Evolutionary conservation across 2,329 filamentous ascomycete genomes (phyloP).

Genomic region (Ascosphaera aggregata): DNA sequence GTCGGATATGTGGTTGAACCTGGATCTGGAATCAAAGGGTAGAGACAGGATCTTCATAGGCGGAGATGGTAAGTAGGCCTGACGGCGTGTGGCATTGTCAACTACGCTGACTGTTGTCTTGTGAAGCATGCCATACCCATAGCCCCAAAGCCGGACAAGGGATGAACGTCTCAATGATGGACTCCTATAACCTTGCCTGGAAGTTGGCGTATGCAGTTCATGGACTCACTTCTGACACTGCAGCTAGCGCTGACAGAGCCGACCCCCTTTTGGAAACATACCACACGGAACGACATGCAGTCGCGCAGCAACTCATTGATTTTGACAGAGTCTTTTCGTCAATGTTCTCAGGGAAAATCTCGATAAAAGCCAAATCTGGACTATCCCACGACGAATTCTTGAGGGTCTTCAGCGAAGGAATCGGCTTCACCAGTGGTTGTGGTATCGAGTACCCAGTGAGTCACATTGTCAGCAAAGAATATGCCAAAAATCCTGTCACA

Average conservation of each 20-base stretch:
- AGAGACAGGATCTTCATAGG: slow-evolving; percentile 50
- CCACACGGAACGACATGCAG: slow-evolving; percentile 14
- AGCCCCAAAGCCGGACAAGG: slow-evolving; percentile 49
- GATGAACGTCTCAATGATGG: slow-evolving; percentile 30
- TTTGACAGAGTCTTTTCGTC: slow-evolving; percentile 18
- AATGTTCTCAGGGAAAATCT: slow-evolving; percentile 19
- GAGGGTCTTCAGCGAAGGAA: slow-evolving; percentile 15
- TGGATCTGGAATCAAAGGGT: slow-evolving; percentile 41
- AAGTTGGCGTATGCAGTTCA: slow-evolving; percentile 16
- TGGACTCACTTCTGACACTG: slow-evolving; percentile 12
- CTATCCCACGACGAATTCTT: slow-evolving; percentile 15
- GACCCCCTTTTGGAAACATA: slow-evolving; percentile 16
- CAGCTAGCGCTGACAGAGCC: neutral
- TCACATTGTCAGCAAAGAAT: slow-evolving; percentile 9
- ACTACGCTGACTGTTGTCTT: neutral
- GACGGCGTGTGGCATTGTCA: too few relatives aligned
- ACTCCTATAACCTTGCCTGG: slow-evolving; percentile 23
- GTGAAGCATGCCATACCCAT: slow-evolving; percentile 46
- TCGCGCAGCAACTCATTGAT: slow-evolving; percentile 17
- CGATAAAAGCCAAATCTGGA: slow-evolving; percentile 8
- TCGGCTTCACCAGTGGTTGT: slow-evolving; percentile 17
- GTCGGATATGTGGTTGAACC: too few relatives aligned
- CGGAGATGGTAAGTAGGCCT: slow-evolving; percentile 36
- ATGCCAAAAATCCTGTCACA: slow-evolving; percentile 8
- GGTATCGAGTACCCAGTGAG: slow-evolving; percentile 16